These are phyloP conservation scores for Chaetomidium leptoderma DNA, from an alignment of 495 filamentous ascomycete genomes.

Conservation along the genomic window DNA sequence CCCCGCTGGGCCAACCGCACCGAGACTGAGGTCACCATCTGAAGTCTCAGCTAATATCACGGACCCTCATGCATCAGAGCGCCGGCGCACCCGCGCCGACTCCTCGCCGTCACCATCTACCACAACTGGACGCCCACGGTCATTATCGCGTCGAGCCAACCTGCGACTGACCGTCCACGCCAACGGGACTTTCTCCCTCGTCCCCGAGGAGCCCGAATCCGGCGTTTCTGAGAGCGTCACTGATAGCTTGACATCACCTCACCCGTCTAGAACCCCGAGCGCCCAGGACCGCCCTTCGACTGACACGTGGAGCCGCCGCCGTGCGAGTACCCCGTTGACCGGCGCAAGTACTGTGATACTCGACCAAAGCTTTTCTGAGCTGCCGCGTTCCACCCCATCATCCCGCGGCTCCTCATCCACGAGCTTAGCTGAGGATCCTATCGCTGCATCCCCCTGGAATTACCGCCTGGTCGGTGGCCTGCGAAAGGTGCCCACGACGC, in stretches of 20 bases:
- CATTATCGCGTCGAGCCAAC: conserved; percentile 38
- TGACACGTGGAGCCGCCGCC: conserved; percentile 44
- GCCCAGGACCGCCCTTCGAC: conserved; percentile 46
- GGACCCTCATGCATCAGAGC: conserved; percentile 21
- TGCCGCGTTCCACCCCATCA: conserved; percentile 26
- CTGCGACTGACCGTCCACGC: conserved; percentile 39
- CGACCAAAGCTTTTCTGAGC: conserved; percentile 38
- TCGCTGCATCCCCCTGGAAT: conserved; percentile 46
- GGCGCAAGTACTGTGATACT: conserved; percentile 37
- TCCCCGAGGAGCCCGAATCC: conserved; percentile 26
- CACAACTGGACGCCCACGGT: conserved; percentile 24
- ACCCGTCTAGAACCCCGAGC: conserved; percentile 36
- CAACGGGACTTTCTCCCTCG: conserved; percentile 48
- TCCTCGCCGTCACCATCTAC: conserved; percentile 19
- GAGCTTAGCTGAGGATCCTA: conserved; percentile 42
- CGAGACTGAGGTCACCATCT: conserved; percentile 35
- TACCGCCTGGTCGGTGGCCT: conserved; percentile 53
- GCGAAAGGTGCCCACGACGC: conserved; percentile 50
- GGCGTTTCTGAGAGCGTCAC: conserved; percentile 25
- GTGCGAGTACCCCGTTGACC: conserved; percentile 41
- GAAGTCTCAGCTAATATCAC: conserved; percentile 30
- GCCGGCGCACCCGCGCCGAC: conserved; percentile 14
- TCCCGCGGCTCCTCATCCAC: conserved; percentile 33
- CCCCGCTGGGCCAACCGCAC: conserved; percentile 26
- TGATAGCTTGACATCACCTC: conserved; percentile 31